Percentiles rank a stretch among this genome's conserved stretches.
Evolutionary conservation across 2,329 filamentous ascomycete species (phyloP).

Genomic region (Helicocarpus griseus): DNA sequence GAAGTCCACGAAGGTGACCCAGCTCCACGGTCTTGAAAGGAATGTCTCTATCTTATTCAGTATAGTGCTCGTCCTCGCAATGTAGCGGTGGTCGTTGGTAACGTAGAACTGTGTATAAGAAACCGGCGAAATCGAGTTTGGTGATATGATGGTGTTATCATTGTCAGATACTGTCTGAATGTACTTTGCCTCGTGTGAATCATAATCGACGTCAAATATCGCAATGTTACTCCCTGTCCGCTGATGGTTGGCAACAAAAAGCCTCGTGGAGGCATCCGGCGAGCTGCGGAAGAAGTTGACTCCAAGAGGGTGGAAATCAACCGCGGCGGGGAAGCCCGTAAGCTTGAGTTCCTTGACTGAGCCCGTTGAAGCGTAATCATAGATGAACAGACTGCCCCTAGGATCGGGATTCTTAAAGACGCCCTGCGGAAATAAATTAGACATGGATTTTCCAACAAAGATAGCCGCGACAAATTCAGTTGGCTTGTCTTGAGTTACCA

Average conservation of each 20-base stretch:
- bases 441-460: neutral
- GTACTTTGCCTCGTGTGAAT: slow-evolving; percentile 9
- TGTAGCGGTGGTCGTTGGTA: slow-evolving; percentile 12
- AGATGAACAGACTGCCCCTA: slow-evolving; percentile 9
- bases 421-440: neutral
- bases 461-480: neutral
- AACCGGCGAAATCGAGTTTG: slow-evolving; percentile 10
- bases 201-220: slow-evolving; percentile 14
- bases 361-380: slow-evolving; percentile 11
- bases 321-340: slow-evolving; percentile 4
- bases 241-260: slow-evolving; percentile 13
- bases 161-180: slow-evolving; percentile 10
- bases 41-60: slow-evolving; percentile 9
- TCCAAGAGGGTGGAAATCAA: slow-evolving; percentile 11
- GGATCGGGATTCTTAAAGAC: slow-evolving; percentile 5
- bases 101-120: slow-evolving; percentile 14
- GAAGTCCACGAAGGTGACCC: slow-evolving; percentile 13
- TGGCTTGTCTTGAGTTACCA: slow-evolving; percentile 1
- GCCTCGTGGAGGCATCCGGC: slow-evolving; percentile 3
- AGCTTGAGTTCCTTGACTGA: slow-evolving; percentile 8
- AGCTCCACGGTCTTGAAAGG: slow-evolving; percentile 9
- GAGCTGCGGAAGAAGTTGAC: slow-evolving; percentile 11
- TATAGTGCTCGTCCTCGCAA: slow-evolving; percentile 10
- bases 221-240: slow-evolving; percentile 8
- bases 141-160: slow-evolving; percentile 10